phyloP scores from a whole-genome alignment of 768 basidiomycete species.

The Tulasnella sp. region DNA sequence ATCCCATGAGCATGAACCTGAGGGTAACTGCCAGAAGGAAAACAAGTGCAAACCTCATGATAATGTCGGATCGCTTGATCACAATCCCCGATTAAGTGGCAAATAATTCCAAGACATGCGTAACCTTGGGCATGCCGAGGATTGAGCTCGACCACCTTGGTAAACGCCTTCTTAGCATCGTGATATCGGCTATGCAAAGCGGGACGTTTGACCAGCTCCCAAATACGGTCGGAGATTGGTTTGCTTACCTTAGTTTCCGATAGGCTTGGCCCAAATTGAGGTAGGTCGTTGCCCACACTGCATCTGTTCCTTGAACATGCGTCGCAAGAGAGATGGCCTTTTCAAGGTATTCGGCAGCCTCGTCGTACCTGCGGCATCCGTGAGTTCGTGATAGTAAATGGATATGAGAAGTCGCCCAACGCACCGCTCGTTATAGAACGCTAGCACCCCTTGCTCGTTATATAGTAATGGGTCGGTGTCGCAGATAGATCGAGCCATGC shows the following conservation, averaged over 20 bases:
- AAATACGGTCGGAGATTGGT: not conserved
- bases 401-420: slow-evolving; percentile 26
- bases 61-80: slow-evolving; percentile 83
- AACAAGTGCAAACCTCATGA: slow-evolving; percentile 60
- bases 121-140: slow-evolving; percentile 75
- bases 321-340: slow-evolving; percentile 73
- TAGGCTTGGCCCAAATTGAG: slow-evolving; percentile 87
- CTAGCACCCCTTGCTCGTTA: slow-evolving; percentile 91
- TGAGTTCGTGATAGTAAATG: not conserved
- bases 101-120: slow-evolving; percentile 81
- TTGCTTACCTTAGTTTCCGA: slow-evolving; percentile 64
- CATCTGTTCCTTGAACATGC: slow-evolving; percentile 75
- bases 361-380: slow-evolving; percentile 49
- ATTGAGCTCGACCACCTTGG: slow-evolving; percentile 76
- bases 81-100: slow-evolving; percentile 63
- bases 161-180: slow-evolving; percentile 66
- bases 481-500: slow-evolving; percentile 73
- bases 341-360: slow-evolving; percentile 63
- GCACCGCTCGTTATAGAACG: slow-evolving; percentile 77
- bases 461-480: slow-evolving; percentile 79
- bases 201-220: not conserved
- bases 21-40: not conserved
- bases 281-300: slow-evolving; percentile 82
- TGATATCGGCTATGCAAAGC: slow-evolving; percentile 34
- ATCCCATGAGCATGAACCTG: not conserved